Conservation (phyloP, 1,284 basidiomycete genomes). For the Malassezia globosa region DNA sequence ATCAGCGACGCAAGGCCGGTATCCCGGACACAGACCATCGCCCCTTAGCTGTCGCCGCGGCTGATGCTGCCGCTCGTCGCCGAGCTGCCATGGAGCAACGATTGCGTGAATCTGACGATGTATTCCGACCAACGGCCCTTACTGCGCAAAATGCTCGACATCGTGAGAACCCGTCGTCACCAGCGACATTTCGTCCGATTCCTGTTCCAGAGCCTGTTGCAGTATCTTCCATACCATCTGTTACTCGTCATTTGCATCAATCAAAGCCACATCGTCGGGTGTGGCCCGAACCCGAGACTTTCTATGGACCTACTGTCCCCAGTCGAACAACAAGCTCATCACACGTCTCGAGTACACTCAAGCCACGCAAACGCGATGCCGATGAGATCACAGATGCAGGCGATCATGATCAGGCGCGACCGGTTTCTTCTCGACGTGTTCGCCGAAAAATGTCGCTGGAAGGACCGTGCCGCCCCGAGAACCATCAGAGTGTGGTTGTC, state of each 20-base stretch:
- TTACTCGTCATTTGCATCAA: too few species aligned
- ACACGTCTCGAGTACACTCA: neutral
- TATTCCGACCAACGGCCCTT: constrained; percentile 2
- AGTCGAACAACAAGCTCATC: neutral
- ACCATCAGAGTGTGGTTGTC: neutral
- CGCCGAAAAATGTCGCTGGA: neutral
- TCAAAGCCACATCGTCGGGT: too few species aligned
- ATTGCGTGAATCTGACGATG: constrained; percentile 4
- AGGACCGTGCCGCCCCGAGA: neutral
- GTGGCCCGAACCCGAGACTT: neutral
- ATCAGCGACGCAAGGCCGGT: constrained; percentile 15
- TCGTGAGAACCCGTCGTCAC: too few species aligned
- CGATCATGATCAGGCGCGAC: neutral
- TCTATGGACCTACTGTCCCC: neutral
- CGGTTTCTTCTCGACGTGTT: constrained; percentile 2
- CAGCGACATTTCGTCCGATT: neutral
- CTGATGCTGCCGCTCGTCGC: constrained; percentile 9
- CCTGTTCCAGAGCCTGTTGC: neutral
- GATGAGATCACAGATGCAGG: neutral
- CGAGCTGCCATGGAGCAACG: constrained; percentile 5
- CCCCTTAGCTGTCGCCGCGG: constrained; percentile 7
- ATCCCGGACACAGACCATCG: constrained; percentile 15
- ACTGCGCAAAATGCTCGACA: neutral
- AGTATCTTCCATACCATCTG: neutral
- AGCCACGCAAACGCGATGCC: neutral